Conservation (phyloP, 192 early-diverging fungal genomes). For the Coemansia sp. region DNA sequence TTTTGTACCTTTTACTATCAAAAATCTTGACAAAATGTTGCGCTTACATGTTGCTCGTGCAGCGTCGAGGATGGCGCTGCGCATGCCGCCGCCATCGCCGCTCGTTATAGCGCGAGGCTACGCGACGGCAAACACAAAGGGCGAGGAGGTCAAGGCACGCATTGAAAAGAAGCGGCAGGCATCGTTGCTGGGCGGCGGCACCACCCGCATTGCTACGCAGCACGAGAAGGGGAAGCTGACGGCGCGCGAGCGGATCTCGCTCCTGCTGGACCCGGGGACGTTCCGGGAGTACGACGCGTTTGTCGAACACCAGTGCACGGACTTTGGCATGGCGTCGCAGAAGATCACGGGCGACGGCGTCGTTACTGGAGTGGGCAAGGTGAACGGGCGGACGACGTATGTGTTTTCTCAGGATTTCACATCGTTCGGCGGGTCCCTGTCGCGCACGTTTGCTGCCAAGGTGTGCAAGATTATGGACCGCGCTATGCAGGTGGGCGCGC, state of each 20-base stretch:
- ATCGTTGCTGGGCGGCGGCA: constrained; percentile 76
- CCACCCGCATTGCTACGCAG: constrained; percentile 76
- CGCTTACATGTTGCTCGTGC: not conserved
- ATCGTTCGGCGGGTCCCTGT: constrained; percentile 87
- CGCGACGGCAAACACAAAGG: constrained; percentile 35
- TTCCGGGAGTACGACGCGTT: constrained; percentile 94
- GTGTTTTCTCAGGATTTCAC: constrained; percentile 95
- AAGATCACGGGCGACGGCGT: constrained; percentile 94
- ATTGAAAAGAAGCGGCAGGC: constrained; percentile 72
- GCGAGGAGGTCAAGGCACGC: constrained; percentile 19
- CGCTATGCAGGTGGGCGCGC: constrained; percentile 89
- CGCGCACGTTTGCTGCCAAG: constrained; percentile 85
- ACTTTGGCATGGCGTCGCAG: constrained; percentile 82
- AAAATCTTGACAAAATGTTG: not conserved
- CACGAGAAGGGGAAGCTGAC: constrained; percentile 94
- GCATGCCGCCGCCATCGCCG: not conserved
- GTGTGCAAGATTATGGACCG: constrained; percentile 95
- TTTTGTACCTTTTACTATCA: not conserved
- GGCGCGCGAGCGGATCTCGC: constrained; percentile 84
- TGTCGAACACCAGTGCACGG: constrained; percentile 91
- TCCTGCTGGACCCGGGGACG: constrained; percentile 79
- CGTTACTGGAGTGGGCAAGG: constrained; percentile 93
- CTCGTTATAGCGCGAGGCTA: constrained; percentile 6
- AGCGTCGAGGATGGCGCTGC: constrained; percentile 1
- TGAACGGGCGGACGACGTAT: constrained; percentile 88